These are phyloP conservation scores for Nemania sp. DNA, from an alignment of 2,329 filamentous ascomycete species.

Conservation along the genomic window DNA sequence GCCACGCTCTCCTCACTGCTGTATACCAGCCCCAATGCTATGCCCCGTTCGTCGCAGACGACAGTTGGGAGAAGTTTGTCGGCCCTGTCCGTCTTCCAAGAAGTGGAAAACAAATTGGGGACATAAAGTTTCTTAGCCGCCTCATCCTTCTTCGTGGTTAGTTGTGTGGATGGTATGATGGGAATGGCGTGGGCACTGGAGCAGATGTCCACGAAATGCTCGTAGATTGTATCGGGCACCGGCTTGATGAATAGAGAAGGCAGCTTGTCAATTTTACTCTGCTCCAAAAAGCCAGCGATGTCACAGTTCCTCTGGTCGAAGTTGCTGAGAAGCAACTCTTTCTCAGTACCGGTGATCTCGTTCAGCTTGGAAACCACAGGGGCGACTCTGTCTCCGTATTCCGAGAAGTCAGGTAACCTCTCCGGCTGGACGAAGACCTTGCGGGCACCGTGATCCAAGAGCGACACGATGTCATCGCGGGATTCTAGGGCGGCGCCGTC, in stretches of 20 bases:
- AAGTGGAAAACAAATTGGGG: constrained; percentile 71
- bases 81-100: constrained; percentile 78
- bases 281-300: constrained; percentile 50
- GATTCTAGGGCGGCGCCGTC: constrained; percentile 73
- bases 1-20: constrained; percentile 88
- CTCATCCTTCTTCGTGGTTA: constrained; percentile 71
- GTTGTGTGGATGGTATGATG: constrained; percentile 70
- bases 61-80: constrained; percentile 89
- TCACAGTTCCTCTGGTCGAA: constrained; percentile 53
- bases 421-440: constrained; percentile 80
- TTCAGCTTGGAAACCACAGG: constrained; percentile 54
- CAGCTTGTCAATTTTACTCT: constrained; percentile 51
- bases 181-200: constrained; percentile 65
- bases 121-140: constrained; percentile 63
- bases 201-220: constrained; percentile 52
- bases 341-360: constrained; percentile 50
- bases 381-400: constrained; percentile 61
- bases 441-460: constrained; percentile 83
- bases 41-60: constrained; percentile 85
- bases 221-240: constrained; percentile 50
- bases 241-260: constrained; percentile 58
- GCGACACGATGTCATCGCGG: constrained; percentile 73
- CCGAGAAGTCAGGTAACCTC: constrained; percentile 64
- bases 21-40: constrained; percentile 88
- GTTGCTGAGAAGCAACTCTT: constrained; percentile 58